A percentile compares a stretch with the other conserved stretches of the same genome.
Evolutionary conservation across 1,284 basidiomycete genomes (phyloP).

Genomic region (Gomphus bonarii): DNA sequence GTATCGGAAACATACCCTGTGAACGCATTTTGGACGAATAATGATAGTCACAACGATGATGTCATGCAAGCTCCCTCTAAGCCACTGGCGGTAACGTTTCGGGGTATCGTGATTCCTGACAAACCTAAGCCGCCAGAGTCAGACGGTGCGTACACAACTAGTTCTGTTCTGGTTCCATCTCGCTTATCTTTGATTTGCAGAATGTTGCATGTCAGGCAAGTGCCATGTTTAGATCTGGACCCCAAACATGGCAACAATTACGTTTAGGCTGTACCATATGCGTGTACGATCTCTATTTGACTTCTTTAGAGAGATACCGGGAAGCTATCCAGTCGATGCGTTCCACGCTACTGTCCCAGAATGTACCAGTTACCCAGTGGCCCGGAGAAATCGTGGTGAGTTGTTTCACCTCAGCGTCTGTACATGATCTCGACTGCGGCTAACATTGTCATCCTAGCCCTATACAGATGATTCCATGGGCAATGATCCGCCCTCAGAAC

Average conservation of each 20-base stretch:
- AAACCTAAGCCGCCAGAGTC: conserved; percentile 48
- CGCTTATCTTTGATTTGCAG: conserved; percentile 26
- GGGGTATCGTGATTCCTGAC: conserved; percentile 49
- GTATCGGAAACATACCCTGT: conserved; percentile 2
- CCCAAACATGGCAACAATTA: not conserved
- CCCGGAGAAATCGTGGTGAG: conserved; percentile 25
- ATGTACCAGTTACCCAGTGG: conserved; percentile 58
- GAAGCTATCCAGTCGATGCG: conserved; percentile 43
- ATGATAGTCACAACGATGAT: not conserved
- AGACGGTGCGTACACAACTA: conserved; percentile 39
- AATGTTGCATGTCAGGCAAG: conserved; percentile 79
- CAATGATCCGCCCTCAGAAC: conserved; percentile 13
- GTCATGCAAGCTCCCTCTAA: not conserved
- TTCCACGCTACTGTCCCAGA: conserved; percentile 33
- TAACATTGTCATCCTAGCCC: conserved; percentile 21
- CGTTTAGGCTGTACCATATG: conserved; percentile 63
- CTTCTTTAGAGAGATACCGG: conserved; percentile 60
- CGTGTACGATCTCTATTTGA: conserved; percentile 81
- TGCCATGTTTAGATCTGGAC: not conserved
- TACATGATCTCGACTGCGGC: not conserved
- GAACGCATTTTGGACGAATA: not conserved
- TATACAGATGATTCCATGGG: not conserved
- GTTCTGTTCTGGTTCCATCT: not conserved
- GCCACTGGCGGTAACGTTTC: conserved; percentile 23
- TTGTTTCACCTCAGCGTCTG: not conserved